These are phyloP conservation scores for Candida ovalis DNA, from an alignment of 805 yeast species.

Conservation along the genomic window DNA sequence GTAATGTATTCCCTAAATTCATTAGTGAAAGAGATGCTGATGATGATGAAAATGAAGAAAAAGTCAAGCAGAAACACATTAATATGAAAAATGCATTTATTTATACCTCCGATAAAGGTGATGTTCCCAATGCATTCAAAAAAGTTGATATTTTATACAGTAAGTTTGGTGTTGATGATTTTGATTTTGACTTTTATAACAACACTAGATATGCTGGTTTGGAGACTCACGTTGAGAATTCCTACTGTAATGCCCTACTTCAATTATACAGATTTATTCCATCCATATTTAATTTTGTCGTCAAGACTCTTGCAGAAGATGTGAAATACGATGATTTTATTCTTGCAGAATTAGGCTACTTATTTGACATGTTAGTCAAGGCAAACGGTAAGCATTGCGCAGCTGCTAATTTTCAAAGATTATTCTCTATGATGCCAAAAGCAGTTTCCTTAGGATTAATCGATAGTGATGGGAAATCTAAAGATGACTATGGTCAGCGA, in stretches of 20 bases:
- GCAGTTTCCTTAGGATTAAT: conserved; percentile 52
- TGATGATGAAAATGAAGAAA: conserved; percentile 26
- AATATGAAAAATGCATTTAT: conserved; percentile 27
- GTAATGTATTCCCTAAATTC: conserved; percentile 43
- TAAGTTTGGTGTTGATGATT: conserved; percentile 88
- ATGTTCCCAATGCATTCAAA: conserved; percentile 71
- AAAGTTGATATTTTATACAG: conserved; percentile 77
- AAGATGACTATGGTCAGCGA: conserved; percentile 43
- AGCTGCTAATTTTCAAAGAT: conserved; percentile 70
- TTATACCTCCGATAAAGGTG: conserved; percentile 31
- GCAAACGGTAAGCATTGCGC: conserved; percentile 77
- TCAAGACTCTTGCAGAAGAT: conserved; percentile 52
- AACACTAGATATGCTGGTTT: conserved; percentile 72
- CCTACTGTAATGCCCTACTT: conserved; percentile 71
- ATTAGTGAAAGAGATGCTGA: conserved; percentile 51
- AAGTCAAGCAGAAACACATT: conserved; percentile 16
- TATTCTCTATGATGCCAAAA: conserved; percentile 44
- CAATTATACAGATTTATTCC: conserved; percentile 81
- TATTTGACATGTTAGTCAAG: conserved; percentile 87
- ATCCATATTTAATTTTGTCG: conserved; percentile 60
- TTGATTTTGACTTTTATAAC: conserved; percentile 85
- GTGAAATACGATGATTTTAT: conserved; percentile 46
- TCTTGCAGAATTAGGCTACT: conserved; percentile 78
- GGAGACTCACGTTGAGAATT: conserved; percentile 81
- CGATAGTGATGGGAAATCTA: conserved; percentile 43